Base-by-base conservation (phyloP, 139 green algal genomes). In the Choricystis sp. region DNA sequence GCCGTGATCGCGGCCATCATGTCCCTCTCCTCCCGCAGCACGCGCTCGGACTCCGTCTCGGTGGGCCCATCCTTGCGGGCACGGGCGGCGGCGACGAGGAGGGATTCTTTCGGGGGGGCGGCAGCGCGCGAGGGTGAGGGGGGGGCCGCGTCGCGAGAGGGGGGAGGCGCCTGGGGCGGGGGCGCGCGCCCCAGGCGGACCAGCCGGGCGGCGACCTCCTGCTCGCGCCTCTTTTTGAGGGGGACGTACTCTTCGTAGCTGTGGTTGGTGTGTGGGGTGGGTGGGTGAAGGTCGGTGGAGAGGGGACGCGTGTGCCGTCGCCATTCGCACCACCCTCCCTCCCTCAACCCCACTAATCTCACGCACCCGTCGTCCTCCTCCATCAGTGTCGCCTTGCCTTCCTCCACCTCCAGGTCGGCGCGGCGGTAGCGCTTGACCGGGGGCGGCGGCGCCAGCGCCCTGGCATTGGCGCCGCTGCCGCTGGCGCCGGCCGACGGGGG, bases 1-100 rank as follows among this genome's bases (percentile, higher is more conserved):
- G 91, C 81, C n/a, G 81, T 83, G 56, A 96, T 78, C 59, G 85
- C 66, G 29, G 82, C 77, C 79, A 98, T 77, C 40, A 98, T 86
- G 60, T 94, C 87, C 29, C 74, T 56, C 78, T 97, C 91, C 78
- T 99, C 85, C 26, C 66, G 63, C 65, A 81, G 61, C n/a, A 52
- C 27, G 56, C 83, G 79, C 65, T 94, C 79, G 30, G 75, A 71
- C 60, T 86, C 82, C 2, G 77, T 89, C 63, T 86, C 74, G 26
- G 81, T 67, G 3, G 74, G 69, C 62, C 64, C 49, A 25, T 82
- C 80, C 66, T 83, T 75, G 58, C 80, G 58, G 16, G 75, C 70
- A 49, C 79, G 72, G 4, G 83, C 86, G 40, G 81, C 76, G 1
- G 73, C 55, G 14, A 83, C 63, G 63, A 89, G 76, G 68, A 94